A percentile compares a stretch with the other conserved stretches of the same genome.
These are phyloP conservation scores for Aspergillus sp. DNA, from an alignment of 2,329 filamentous ascomycete genomes.

Conservation along the genomic window DNA sequence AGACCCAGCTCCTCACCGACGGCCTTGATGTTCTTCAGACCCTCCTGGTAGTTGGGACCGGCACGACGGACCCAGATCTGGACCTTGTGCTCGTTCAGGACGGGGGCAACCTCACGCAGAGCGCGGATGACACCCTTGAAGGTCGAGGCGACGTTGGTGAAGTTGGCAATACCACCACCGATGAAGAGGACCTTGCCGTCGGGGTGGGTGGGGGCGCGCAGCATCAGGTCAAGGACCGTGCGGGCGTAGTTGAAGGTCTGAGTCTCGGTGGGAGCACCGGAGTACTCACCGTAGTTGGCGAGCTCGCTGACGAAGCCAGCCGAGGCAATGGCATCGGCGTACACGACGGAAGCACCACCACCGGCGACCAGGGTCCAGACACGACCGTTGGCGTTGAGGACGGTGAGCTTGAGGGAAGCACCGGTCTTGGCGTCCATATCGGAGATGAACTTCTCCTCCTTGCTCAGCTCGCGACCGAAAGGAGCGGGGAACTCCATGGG, in stretches of 20 bases:
- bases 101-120: conserved; percentile 81
- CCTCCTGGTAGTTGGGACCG: conserved; percentile 99
- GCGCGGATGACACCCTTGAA: conserved; percentile 99
- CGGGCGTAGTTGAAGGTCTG: conserved; percentile 99
- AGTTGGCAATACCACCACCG: conserved; percentile 99
- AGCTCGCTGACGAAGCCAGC: conserved; percentile 93
- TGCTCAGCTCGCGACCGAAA: conserved; percentile 96
- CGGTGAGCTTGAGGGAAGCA: conserved; percentile 96
- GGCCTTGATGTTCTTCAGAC: conserved; percentile 99
- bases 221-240: conserved; percentile 95
- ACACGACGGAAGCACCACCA: conserved; percentile 99
- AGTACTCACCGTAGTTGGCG: conserved; percentile 99
- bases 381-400: conserved; percentile 86
- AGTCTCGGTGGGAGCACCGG: conserved; percentile 95
- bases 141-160: conserved; percentile 98
- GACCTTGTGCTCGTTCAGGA: conserved; percentile 92
- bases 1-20: conserved; percentile 92
- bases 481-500: conserved; percentile 99
- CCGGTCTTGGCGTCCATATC: conserved; percentile 99
- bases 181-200: conserved; percentile 99
- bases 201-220: conserved; percentile 77
- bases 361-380: conserved; percentile 98
- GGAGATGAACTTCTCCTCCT: conserved; percentile 98
- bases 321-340: conserved; percentile 97
- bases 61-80: conserved; percentile 93